A percentile compares a stretch with the other conserved stretches of the same genome.
Evolutionary conservation across 495 filamentous ascomycete species (phyloP).

Genomic region (Aspergillus funiculosus): DNA sequence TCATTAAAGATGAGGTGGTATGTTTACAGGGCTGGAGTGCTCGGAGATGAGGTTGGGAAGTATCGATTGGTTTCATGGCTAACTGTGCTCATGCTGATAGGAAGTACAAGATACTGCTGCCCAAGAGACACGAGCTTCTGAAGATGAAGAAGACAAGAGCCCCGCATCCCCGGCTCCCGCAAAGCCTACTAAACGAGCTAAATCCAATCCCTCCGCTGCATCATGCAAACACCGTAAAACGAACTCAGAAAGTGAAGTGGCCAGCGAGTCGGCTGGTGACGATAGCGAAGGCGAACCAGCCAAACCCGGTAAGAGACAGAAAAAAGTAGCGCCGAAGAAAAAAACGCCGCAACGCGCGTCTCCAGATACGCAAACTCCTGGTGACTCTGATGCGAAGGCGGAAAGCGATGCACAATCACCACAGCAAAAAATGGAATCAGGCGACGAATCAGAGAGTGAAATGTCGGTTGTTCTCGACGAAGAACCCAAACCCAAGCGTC

Average conservation of each 20-base stretch:
- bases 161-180: conserved; percentile 20
- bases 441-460: conserved; percentile 66
- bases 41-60: neutral
- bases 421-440: conserved; percentile 25
- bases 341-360: conserved; percentile 24
- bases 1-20: conserved; percentile 70
- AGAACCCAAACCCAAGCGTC: conserved; percentile 50
- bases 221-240: conserved; percentile 37
- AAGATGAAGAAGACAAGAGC: conserved; percentile 12
- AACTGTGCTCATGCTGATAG: conserved; percentile 10
- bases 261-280: conserved; percentile 11
- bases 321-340: conserved; percentile 22
- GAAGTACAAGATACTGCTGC: conserved; percentile 29
- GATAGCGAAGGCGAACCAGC: conserved; percentile 27
- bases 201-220: conserved; percentile 17
- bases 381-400: conserved; percentile 24
- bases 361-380: conserved; percentile 16
- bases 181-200: conserved; percentile 27
- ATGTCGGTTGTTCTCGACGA: conserved; percentile 74
- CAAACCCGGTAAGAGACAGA: conserved; percentile 20
- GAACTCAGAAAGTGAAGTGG: conserved; percentile 25
- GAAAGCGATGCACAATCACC: conserved; percentile 22
- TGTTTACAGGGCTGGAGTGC: conserved; percentile 24
- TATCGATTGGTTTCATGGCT: neutral
- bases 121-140: conserved; percentile 8